Evolutionary conservation across 179 eudicot species (phyloP), one percentile per base, ranked within the genome.

Genomic region (Camellia oleifera): DNA sequence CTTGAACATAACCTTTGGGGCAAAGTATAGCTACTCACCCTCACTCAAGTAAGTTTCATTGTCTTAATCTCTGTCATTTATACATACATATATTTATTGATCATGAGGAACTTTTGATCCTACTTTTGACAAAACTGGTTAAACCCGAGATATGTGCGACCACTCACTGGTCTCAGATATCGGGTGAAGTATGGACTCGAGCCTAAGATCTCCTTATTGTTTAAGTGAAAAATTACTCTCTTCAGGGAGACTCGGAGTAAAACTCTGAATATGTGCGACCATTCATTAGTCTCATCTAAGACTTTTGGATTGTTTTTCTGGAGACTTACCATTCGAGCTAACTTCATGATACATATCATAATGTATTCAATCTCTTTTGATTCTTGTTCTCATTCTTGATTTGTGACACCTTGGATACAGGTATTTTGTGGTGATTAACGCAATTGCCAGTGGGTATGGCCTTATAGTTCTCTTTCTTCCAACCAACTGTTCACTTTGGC

Each of bases 11-110:
- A 86, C 85, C 20, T 92, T 95, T 23, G 90, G 89, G 48, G 99
- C 98, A 48, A 94, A 91, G 64, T 95, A 86, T 67, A 85, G 81
- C 60, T 79, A 94, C 79, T 85, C 99, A 44, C 98, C 98, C 0
- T 81, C 95, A 4, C 88, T 94, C 85, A 90, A 86, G 98, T 92
- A 81, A 83, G 90, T 85, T 72, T 32, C 2, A 7, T 26, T 10
- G n/a, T 5, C 5, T 12, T 4, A 4, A 7, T 17, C 10, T 17
- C 2, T 42, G 32, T 17, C 48, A 1, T 4, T 7, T 0, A 9
- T 50, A 6, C 4, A 52, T 72, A 14, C 5, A 17, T 20, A 45
- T 2, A 0, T 32, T 0, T 52, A 53, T 1, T 61, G 56, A 7
- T 10, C 13, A 15, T 69, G 17, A 48, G 7, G 52, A 48, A 48